These are phyloP conservation scores for Zasmidium citrigriseum DNA, from an alignment of 2,329 filamentous ascomycete species.

Conservation along the genomic window DNA sequence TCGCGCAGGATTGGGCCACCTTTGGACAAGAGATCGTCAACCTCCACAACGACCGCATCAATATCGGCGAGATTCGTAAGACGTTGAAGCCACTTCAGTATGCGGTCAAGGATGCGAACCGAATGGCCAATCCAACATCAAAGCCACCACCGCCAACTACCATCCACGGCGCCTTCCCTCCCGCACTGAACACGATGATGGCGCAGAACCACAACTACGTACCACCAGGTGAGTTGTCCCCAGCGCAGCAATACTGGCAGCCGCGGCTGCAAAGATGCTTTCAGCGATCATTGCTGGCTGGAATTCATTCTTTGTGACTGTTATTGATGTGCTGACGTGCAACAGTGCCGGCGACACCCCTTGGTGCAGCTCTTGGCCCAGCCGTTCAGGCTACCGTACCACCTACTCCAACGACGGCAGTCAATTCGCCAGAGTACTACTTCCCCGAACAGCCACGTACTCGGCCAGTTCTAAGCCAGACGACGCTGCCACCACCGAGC, in stretches of 20 bases:
- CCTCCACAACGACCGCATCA: constrained; percentile 32
- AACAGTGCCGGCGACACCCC: constrained; percentile 75
- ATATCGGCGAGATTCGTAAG: constrained; percentile 66
- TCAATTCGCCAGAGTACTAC: constrained; percentile 24
- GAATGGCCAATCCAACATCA: constrained; percentile 67
- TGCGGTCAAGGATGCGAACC: constrained; percentile 76
- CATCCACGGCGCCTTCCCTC: constrained; percentile 24
- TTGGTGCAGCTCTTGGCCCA: constrained; percentile 85
- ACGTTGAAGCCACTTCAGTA: constrained; percentile 80
- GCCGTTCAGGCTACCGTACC: constrained; percentile 76
- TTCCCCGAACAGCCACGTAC: constrained; percentile 8
- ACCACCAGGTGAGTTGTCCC: constrained; percentile 39
- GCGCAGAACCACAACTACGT: constrained; percentile 40
- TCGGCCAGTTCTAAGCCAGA: constrained; percentile 6
- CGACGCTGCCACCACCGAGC: constrained; percentile 12
- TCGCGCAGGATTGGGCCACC: constrained; percentile 63
- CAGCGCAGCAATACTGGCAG: too few species aligned
- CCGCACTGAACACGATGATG: constrained; percentile 26
- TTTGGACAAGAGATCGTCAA: constrained; percentile 63
- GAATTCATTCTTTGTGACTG: too few species aligned
- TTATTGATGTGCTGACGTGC: not conserved
- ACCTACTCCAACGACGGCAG: constrained; percentile 18
- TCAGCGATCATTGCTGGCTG: too few species aligned
- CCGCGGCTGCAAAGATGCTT: too few species aligned
- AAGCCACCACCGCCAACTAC: constrained; percentile 16